Percentiles rank a stretch among this genome's conserved stretches.
Conservation (phyloP, 306 rosid genomes). For the Lathyrus oleraceus region DNA sequence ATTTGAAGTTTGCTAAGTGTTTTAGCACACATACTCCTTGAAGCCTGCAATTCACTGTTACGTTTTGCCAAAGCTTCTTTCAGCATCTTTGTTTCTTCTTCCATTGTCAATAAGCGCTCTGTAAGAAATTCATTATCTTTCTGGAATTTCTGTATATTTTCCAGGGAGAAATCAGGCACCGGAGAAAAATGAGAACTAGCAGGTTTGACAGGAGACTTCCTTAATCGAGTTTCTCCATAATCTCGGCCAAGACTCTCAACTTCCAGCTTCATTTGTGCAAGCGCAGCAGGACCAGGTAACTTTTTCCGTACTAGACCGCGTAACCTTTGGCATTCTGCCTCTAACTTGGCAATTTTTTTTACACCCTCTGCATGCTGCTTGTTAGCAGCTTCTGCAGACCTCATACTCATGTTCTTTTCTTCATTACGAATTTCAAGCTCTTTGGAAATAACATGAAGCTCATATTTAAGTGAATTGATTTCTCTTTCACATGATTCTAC, state of each 20-base stretch:
- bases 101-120: conserved; percentile 75
- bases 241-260: conserved; percentile 96
- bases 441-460: conserved; percentile 77
- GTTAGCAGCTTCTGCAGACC: conserved; percentile 96
- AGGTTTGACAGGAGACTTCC: conserved; percentile 81
- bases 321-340: conserved; percentile 97
- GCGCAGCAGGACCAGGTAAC: conserved; percentile 99
- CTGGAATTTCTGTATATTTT: conserved; percentile 76
- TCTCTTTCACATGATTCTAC: conserved; percentile 95
- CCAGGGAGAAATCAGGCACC: conserved; percentile 68
- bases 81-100: conserved; percentile 97
- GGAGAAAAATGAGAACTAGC: conserved; percentile 64
- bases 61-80: conserved; percentile 98
- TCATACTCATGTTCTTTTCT: conserved; percentile 98
- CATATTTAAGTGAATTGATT: conserved; percentile 89
- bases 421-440: conserved; percentile 98
- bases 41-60: conserved; percentile 87
- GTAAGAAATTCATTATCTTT: conserved; percentile 96
- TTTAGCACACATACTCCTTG: conserved; percentile 91
- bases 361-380: conserved; percentile 93
- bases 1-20: conserved; percentile 78
- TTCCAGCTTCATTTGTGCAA: conserved; percentile 98
- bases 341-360: conserved; percentile 86
- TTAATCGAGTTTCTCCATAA: conserved; percentile 72
- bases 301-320: conserved; percentile 95